Evolutionary conservation across 2,329 filamentous ascomycete genomes (phyloP), one percentile per base, ranked within the genome.

Genomic region (Ophiostoma piceae): DNA sequence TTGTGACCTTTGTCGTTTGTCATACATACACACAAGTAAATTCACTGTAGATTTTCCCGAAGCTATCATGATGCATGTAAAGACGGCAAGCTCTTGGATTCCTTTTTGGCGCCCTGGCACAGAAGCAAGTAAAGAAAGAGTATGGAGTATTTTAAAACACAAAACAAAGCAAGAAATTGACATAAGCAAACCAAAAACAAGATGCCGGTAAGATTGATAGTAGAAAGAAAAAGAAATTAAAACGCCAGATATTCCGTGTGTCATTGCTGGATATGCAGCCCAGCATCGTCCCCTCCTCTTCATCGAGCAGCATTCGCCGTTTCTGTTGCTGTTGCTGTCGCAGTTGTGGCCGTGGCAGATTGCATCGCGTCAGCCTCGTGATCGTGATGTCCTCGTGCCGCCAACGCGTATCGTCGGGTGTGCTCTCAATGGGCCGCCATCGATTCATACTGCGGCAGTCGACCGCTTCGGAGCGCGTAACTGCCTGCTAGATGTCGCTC

Each of bases 101-200:
- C 51, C 68, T 69, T 71, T 57, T 71, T 47, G 68, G 69, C 68
- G 70, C 70, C 70, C 66, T 69, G 68, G 66, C 43, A 37, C 57
- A 29, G 43, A 51, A 7, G 51, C 32, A 37, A 68, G 66, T 16
- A 68, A 68, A 68, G 57, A 9, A 62, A 41, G 39, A 41, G 39
- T 12, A 62, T 47, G 65, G 19, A 66, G 39, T 29, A 57, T 22
- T 32, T 26, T 2, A 19, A 26, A 62, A 32, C 57, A 62, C 26
- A 19, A 19, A 62, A 62, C 1, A 2, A 8, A 19, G 12, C 22
- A 62, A 32, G 14, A 12, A 51, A n/a, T 66, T n/a, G 57, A 47
- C 11, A 65, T 54, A 54, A 60, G 16, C n/a, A 68, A 37, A 16
- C 26, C 12, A 22, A 32, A 60, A 29, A 62, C 26, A 62, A 16